Evolutionary conservation across 257 asterid genomes (phyloP), one percentile per base, ranked within the genome.

Genomic region (Agastache rugosa): DNA sequence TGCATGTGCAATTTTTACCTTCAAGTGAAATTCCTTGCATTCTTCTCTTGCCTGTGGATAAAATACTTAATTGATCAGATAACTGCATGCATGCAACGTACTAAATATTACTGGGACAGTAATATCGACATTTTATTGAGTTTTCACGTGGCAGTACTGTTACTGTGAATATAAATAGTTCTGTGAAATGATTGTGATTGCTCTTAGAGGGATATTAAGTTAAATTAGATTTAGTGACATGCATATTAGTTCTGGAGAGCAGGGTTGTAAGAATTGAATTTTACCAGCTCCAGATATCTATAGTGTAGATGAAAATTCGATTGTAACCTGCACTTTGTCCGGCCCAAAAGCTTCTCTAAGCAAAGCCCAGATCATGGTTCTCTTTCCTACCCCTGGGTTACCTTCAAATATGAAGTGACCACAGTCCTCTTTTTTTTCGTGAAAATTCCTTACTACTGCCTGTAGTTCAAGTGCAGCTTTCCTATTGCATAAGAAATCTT

Each of bases 371-470:
- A 88, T 87, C 97, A 91, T 90, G 73, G 96, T 91, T 77, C 89
- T 88, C 87, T 90, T 91, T 41, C 97, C 97, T 95, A 88, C 95
- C 23, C 97, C 97, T 15, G 93, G 89, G 48, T 75, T 87, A 67
- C 96, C 96, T 79, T 84, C 91, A 60, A 90, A 91, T 84, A 91
- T 88, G 86, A 85, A 85, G 70, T 89, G 93, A 41, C 83, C 75
- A 56, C 83, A 77, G 53, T 29, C 74, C 44, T 73, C 83, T 73
- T 59, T 55, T 66, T 16, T 69, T 19, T 63, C 84, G 64, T 81
- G 66, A 79, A 79, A 80, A 42, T 14, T 70, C 50, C 83, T 79
- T 54, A 85, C 88, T 68, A 67, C 22, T 14, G 69, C 67, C 69
- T 80, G 86, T 31, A 89, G 83, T 79, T 83, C 75, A 15, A 76